Percentiles rank a stretch among this genome's conserved stretches.
Conservation (phyloP, 257 asterid genomes). For the Solanum chilense region DNA sequence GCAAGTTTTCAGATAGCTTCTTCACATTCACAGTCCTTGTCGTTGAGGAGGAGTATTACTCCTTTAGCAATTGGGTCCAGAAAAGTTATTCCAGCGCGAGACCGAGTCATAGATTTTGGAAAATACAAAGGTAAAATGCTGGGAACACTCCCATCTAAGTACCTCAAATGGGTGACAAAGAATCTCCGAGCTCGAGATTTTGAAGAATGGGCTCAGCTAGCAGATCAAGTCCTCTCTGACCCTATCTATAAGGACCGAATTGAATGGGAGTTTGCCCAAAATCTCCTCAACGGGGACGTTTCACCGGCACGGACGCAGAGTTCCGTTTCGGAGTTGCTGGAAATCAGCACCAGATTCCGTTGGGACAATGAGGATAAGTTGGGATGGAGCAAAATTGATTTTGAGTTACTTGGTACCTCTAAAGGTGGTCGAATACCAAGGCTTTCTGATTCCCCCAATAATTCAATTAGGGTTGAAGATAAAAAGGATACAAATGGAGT, state of each 20-base stretch:
- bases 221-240: slow-evolving; percentile 68
- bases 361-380: slow-evolving; percentile 69
- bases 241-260: slow-evolving; percentile 64
- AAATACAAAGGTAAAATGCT: slow-evolving; percentile 69
- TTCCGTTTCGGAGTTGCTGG: slow-evolving; percentile 47
- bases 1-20: neutral
- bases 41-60: neutral
- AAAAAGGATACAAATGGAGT: neutral
- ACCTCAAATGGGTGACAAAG: slow-evolving; percentile 70
- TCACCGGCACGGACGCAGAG: neutral
- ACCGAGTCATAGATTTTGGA: slow-evolving; percentile 60
- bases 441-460: neutral
- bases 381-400: slow-evolving; percentile 68
- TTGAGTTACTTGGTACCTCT: slow-evolving; percentile 60
- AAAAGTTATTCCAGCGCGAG: slow-evolving; percentile 36
- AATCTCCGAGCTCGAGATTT: slow-evolving; percentile 61
- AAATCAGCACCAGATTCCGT: slow-evolving; percentile 58
- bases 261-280: slow-evolving; percentile 82
- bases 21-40: neutral
- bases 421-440: slow-evolving; percentile 75
- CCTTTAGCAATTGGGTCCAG: neutral
- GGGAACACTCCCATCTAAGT: slow-evolving; percentile 68
- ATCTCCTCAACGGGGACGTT: slow-evolving; percentile 42
- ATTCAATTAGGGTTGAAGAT: neutral
- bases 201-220: slow-evolving; percentile 70